A percentile compares a stretch with the other conserved stretches of the same genome.
phyloP scores from a whole-genome alignment of 345 rosid genomes.

The Garcia nutans region DNA sequence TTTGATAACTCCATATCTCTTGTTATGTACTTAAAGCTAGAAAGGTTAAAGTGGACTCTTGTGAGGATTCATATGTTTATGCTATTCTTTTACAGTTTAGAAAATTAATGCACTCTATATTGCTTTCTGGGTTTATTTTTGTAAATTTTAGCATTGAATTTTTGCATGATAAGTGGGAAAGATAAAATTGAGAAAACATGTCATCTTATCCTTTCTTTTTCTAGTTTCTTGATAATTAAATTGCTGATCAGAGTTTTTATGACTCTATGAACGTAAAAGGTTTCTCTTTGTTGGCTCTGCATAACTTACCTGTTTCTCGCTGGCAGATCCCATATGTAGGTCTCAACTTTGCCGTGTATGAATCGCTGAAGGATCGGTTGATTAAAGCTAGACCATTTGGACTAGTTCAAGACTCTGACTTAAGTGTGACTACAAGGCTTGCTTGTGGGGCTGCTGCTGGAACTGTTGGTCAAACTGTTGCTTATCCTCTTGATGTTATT shows the following conservation, averaged over 20 bases:
- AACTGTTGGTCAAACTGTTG: slow-evolving; percentile 93
- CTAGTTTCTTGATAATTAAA: neutral
- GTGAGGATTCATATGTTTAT: too few relatives aligned
- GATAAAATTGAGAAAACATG: neutral
- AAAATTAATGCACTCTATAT: neutral
- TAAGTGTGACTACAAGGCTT: slow-evolving; percentile 81
- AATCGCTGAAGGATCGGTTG: slow-evolving; percentile 86
- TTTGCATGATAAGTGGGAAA: neutral
- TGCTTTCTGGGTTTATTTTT: neutral
- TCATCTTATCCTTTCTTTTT: neutral
- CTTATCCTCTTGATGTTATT: slow-evolving; percentile 95
- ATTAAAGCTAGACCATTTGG: slow-evolving; percentile 65
- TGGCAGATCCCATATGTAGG: slow-evolving; percentile 86
- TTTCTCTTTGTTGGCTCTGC: neutral
- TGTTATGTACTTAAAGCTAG: too few relatives aligned
- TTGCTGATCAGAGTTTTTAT: neutral
- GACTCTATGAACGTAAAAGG: neutral
- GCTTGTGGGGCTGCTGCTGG: slow-evolving; percentile 98
- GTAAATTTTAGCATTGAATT: neutral
- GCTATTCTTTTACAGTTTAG: too few relatives aligned
- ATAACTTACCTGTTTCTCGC: slow-evolving; percentile 1
- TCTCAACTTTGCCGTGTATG: slow-evolving; percentile 83
- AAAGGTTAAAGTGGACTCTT: too few relatives aligned
- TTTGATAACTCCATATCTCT: too few relatives aligned
- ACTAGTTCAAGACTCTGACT: slow-evolving; percentile 65